Conservation (phyloP, 106 monocot species). For the Iris macrosiphon region DNA sequence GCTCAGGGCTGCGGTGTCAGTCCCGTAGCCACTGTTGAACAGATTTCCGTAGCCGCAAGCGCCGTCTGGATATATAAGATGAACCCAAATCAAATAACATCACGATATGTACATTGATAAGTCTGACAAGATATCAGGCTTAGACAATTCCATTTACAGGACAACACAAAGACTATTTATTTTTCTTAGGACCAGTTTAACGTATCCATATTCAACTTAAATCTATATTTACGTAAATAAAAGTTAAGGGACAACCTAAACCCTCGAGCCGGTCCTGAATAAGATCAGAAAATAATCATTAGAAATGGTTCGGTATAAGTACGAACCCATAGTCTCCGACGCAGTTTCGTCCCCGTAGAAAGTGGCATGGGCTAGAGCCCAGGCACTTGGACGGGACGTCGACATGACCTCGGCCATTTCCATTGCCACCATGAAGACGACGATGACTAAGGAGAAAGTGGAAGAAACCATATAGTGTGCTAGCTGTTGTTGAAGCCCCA, state of each 20-base stretch:
- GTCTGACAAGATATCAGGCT: too few species aligned
- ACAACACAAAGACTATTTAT: too few species aligned
- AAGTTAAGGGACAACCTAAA: too few species aligned
- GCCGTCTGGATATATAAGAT: slow-evolving; percentile 62
- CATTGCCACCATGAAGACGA: not conserved
- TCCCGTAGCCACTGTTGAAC: slow-evolving; percentile 43
- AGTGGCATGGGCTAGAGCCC: slow-evolving; percentile 54
- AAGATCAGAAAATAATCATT: too few species aligned
- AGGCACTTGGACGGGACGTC: slow-evolving; percentile 10
- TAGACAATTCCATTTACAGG: too few species aligned
- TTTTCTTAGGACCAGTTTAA: too few species aligned
- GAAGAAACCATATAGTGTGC: slow-evolving; percentile 44
- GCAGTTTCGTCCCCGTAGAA: slow-evolving; percentile 83
- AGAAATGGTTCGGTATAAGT: not conserved
- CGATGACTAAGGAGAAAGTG: not conserved
- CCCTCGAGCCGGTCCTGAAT: too few species aligned
- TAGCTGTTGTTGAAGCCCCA: not conserved
- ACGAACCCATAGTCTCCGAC: slow-evolving; percentile 64
- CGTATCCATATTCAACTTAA: too few species aligned
- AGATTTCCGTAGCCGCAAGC: slow-evolving; percentile 83
- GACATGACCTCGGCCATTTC: not conserved
- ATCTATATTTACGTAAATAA: too few species aligned
- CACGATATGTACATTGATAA: too few species aligned
- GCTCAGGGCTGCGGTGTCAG: slow-evolving; percentile 65
- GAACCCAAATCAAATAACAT: too few species aligned